Conservation (phyloP, 352 stramenopile genomes). For the Phytophthora fragariaefolia region DNA sequence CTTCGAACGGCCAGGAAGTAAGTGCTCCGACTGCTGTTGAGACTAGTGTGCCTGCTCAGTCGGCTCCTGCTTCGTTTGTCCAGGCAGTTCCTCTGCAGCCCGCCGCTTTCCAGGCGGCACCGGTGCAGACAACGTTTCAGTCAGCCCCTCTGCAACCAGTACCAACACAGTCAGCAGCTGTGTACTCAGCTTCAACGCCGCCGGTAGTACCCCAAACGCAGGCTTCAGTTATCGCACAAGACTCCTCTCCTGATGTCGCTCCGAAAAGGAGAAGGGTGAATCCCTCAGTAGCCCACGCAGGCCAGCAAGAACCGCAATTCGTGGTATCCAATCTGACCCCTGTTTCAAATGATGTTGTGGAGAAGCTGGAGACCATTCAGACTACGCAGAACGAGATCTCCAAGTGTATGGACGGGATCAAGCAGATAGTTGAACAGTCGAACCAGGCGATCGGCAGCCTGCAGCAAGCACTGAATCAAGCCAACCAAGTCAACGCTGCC, state of each 20-base stretch:
- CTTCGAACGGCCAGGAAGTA: background rate
- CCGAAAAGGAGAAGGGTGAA: constrained; percentile 23
- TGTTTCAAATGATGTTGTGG: constrained; percentile 7
- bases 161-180: background rate
- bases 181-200: background rate
- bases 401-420: constrained; percentile 33
- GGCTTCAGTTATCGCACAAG: background rate
- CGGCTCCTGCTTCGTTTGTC: background rate
- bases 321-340: background rate
- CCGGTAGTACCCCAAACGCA: constrained; percentile 6
- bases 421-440: constrained; percentile 36
- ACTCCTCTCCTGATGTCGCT: background rate
- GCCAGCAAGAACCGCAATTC: constrained; percentile 2
- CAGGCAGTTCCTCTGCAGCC: constrained; percentile 1
- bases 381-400: constrained; percentile 31
- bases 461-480: constrained; percentile 31
- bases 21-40: background rate
- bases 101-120: constrained; percentile 5
- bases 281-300: background rate
- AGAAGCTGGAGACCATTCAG: constrained; percentile 29
- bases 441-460: constrained; percentile 32
- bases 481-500: constrained; percentile 37
- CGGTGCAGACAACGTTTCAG: background rate
- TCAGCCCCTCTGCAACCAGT: background rate
- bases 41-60: background rate